These are phyloP conservation scores for Byssothecium circinans DNA, from an alignment of 2,329 filamentous ascomycete genomes.

Conservation along the genomic window DNA sequence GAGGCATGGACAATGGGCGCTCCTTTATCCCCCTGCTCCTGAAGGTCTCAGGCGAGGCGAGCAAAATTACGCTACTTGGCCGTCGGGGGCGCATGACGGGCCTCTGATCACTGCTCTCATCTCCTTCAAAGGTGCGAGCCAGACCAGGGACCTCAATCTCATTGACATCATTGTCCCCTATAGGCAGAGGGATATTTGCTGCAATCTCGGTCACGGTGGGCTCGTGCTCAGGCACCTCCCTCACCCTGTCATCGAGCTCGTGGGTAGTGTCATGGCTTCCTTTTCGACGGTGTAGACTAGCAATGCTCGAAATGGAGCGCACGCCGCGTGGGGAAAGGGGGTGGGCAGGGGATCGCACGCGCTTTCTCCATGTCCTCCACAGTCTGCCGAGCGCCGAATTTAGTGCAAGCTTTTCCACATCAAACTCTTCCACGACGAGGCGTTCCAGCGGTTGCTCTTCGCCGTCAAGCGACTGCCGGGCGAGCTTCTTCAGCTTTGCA, in stretches of 20 bases:
- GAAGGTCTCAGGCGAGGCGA: slow-evolving; percentile 23
- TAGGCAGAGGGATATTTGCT: slow-evolving; percentile 68
- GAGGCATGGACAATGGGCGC: slow-evolving; percentile 38
- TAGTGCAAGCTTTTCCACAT: slow-evolving; percentile 90
- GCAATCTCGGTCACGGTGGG: slow-evolving; percentile 52
- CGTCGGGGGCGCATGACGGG: slow-evolving; percentile 28
- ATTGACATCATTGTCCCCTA: slow-evolving; percentile 67
- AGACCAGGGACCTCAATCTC: slow-evolving; percentile 81
- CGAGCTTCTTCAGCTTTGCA: slow-evolving; percentile 44
- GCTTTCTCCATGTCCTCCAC: slow-evolving; percentile 95
- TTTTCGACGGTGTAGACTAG: slow-evolving; percentile 33
- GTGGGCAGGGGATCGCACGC: slow-evolving; percentile 56
- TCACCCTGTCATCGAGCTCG: slow-evolving; percentile 18
- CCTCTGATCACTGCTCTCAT: slow-evolving; percentile 28
- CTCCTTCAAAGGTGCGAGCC: slow-evolving; percentile 64
- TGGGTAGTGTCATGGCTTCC: slow-evolving; percentile 34
- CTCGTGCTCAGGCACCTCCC: slow-evolving; percentile 46
- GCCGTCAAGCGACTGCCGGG: slow-evolving; percentile 42
- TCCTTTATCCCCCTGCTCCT: slow-evolving; percentile 20
- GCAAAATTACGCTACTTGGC: slow-evolving; percentile 35
- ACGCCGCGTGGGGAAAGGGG: slow-evolving; percentile 31
- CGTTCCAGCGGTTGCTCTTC: slow-evolving; percentile 64
- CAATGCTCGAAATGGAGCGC: slow-evolving; percentile 30
- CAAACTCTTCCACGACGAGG: slow-evolving; percentile 82
- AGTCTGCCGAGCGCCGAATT: slow-evolving; percentile 85